Percentiles rank a stretch among this genome's conserved stretches.
Conservation (phyloP, 73 alveolate species). For the Tetrahymena malaccensis region DNA sequence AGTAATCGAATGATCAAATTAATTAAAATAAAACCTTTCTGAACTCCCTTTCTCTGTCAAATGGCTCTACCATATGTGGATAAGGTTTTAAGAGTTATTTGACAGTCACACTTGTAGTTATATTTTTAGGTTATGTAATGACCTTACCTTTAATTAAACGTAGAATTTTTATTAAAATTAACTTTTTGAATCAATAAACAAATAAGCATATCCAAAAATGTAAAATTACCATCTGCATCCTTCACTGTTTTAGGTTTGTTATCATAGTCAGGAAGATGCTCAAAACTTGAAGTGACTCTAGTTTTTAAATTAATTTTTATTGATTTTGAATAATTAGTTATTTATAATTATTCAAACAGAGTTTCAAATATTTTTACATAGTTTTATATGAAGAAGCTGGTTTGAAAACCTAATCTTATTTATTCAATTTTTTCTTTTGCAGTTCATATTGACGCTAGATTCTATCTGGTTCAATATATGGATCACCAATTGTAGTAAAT, state of each 20-base stretch:
- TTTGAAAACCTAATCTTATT: not conserved
- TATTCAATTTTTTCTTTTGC: not conserved
- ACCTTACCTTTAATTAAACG: not conserved
- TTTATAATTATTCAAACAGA: not conserved
- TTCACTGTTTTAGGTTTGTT: not conserved
- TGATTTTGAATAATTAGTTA: not conserved
- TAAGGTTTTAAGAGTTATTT: not conserved
- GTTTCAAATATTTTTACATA: not conserved
- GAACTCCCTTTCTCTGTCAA: not conserved
- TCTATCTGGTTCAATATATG: not conserved
- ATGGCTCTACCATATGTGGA: not conserved
- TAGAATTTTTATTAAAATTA: not conserved
- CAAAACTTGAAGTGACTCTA: not conserved
- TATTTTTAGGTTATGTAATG: not conserved
- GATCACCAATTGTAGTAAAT: not conserved
- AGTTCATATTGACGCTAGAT: not conserved
- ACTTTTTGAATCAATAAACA: not conserved
- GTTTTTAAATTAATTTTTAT: not conserved
- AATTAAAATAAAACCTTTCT: not conserved
- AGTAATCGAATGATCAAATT: not conserved
- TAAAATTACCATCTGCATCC: not conserved
- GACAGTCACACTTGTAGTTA: not conserved
- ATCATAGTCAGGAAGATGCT: not conserved
- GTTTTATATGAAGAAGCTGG: not conserved
- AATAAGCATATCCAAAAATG: not conserved